These are phyloP conservation scores for Pseudonitzschia multiseries DNA, from an alignment of 108 stramenopile species.

Conservation along the genomic window DNA sequence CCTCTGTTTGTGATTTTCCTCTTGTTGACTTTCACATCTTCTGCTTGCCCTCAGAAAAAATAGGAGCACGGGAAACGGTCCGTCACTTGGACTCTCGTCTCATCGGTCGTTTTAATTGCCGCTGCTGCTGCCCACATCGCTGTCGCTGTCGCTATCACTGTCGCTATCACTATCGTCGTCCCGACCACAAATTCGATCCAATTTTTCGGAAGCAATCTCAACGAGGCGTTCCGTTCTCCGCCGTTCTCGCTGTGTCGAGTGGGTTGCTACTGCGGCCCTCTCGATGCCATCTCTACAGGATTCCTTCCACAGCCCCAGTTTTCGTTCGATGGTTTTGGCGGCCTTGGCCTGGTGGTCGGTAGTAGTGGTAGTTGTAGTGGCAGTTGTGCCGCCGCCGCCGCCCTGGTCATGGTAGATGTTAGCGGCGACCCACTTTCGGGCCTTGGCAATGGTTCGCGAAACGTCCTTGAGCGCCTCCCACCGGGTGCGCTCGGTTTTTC, in stretches of 20 bases:
- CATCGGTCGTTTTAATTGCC: no score
- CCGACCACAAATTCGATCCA: conserved; percentile 1
- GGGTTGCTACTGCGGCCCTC: background rate
- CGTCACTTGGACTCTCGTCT: no score
- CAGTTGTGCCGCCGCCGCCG: background rate
- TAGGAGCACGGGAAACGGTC: no score
- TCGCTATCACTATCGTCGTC: background rate
- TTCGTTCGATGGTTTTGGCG: background rate
- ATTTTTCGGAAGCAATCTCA: background rate
- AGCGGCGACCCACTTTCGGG: background rate
- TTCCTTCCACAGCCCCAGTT: conserved; percentile 4
- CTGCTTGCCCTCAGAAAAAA: no score
- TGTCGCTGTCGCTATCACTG: background rate
- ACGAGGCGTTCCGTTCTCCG: background rate
- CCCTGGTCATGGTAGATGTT: background rate
- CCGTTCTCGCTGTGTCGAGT: background rate
- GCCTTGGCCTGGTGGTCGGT: background rate
- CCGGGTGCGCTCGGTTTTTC: conserved; percentile 3
- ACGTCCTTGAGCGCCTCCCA: conserved; percentile 20
- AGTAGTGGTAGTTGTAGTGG: background rate
- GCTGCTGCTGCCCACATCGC: background rate
- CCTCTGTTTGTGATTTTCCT: no score
- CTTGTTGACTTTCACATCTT: no score
- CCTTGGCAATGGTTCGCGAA: conserved; percentile 4
- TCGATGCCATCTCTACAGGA: background rate